Evolutionary conservation across 768 basidiomycete species (phyloP).

Genomic region (Suillus plorans): DNA sequence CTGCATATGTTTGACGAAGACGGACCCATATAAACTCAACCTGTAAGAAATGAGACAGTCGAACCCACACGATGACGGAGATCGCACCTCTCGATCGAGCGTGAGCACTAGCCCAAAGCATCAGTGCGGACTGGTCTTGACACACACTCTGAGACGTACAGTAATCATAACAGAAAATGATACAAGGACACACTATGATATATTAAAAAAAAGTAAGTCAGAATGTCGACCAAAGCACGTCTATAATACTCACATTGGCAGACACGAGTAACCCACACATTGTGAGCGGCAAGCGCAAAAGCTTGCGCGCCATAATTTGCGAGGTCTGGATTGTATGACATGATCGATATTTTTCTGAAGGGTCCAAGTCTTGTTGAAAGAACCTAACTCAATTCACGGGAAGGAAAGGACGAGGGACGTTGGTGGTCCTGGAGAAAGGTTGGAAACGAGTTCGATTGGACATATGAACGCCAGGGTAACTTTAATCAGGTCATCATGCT

Average conservation of each 20-base stretch:
- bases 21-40: neutral
- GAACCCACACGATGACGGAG: neutral
- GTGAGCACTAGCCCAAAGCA: neutral
- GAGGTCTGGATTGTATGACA: neutral
- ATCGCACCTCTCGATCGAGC: neutral
- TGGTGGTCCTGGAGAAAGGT: neutral
- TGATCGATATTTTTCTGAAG: neutral
- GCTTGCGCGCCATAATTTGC: neutral
- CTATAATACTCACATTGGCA: conserved; percentile 1
- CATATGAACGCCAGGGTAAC: neutral
- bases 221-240: neutral
- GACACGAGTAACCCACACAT: neutral
- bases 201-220: neutral
- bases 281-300: neutral
- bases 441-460: neutral
- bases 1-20: neutral
- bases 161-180: conserved; percentile 4
- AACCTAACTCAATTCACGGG: neutral
- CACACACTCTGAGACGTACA: neutral
- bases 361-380: neutral
- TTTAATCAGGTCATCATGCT: conserved; percentile 1
- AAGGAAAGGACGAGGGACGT: neutral
- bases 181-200: neutral
- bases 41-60: neutral
- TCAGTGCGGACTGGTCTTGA: neutral